Base-by-base conservation (phyloP, 345 rosid genomes). In the Eutrema heterophyllum region DNA sequence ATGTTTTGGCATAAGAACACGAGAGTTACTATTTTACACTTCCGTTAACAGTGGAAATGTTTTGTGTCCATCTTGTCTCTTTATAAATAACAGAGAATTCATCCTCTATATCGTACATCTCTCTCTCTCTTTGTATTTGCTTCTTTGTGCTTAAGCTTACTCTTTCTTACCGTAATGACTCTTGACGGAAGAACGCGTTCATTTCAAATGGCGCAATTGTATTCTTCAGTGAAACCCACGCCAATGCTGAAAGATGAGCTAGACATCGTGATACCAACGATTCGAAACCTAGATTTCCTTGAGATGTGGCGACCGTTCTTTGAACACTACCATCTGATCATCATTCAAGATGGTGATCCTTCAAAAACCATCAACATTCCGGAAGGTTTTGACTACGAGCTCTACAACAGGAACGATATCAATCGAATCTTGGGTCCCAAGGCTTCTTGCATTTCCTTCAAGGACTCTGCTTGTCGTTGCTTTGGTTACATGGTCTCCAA, bases 401-500 rank as follows among this genome's bases (percentile, higher is more conserved):
- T 70, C 18, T 64, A 76, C 71, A 70, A 76, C 67, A 71, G 80
- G 30, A 64, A 76, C 74, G 76, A 70, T 29, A 76, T 76, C 44
- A 64, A 64, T 5, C 56, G 80, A 29, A 64, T 70, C 67, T 76
- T 76, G 67, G 80, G 76, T 64, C 76, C 80, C 9, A 76, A 62
- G 58, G 52, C 80, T 29, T 70, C 70, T 40, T 76, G 76, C 57
- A 76, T 76, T 38, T 76, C 80, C 3, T 76, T 76, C 55, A 76
- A 76, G 64, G 80, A 76, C 39, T 70, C 75, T 64, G 80, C 75
- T 68, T 86, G 89, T 39, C 83, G 87, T 26, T 86, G 87, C 82
- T 84, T 86, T 26, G 89, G 86, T n/a, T 86, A 82, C 80, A 73
- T 86, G 85, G 78, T 86, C 27, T 82, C 89, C 65, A 86, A 81